Evolutionary conservation across 2,329 filamentous ascomycete genomes (phyloP).

Genomic region (Diplodia mutila): DNA sequence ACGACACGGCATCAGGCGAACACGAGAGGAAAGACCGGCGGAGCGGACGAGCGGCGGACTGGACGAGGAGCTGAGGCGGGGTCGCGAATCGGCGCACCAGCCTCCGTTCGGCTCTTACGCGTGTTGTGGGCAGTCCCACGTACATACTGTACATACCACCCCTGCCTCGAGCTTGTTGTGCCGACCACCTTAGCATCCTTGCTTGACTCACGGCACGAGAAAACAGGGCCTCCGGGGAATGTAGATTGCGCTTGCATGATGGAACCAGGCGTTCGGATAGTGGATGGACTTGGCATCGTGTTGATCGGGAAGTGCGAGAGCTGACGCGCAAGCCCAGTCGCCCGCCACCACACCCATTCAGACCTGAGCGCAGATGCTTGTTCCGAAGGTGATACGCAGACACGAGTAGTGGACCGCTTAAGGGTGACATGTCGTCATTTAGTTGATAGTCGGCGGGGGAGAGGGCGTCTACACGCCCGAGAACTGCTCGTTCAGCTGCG

Average conservation of each 20-base stretch:
- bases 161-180: not conserved
- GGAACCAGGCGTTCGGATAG: not conserved
- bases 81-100: not conserved
- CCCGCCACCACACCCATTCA: not conserved
- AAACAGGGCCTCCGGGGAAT: not conserved
- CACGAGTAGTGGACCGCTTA: no score
- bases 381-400: not conserved
- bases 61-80: not conserved
- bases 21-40: not conserved
- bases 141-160: no score
- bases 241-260: slow-evolving; percentile 2
- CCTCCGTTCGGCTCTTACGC: not conserved
- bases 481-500: no score
- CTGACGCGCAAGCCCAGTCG: not conserved
- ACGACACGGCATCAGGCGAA: slow-evolving; percentile 12
- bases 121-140: no score
- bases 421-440: no score
- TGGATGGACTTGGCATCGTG: not conserved
- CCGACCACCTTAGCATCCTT: not conserved
- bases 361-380: not conserved
- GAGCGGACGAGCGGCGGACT: no score
- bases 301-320: not conserved
- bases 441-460: no score
- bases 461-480: not conserved
- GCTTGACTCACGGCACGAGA: not conserved